These are phyloP conservation scores for Xylaria sp. DNA, from an alignment of 2,329 filamentous ascomycete genomes.

Conservation along the genomic window DNA sequence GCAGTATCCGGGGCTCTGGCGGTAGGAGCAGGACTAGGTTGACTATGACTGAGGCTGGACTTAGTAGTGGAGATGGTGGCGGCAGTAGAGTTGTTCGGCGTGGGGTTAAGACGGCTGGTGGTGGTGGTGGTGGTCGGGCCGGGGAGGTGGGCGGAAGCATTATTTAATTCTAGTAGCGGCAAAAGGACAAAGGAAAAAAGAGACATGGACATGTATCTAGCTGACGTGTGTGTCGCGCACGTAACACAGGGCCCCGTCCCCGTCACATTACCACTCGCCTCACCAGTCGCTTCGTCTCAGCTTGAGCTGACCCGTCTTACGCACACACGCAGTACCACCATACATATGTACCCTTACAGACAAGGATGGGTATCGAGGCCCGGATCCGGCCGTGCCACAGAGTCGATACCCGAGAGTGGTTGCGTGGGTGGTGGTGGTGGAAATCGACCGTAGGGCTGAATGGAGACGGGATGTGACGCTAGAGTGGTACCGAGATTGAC, in stretches of 20 bases:
- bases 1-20: no score
- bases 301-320: not conserved
- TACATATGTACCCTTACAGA: not conserved
- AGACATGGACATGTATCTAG: not conserved
- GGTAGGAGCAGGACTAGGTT: slow-evolving; percentile 6
- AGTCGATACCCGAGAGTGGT: not conserved
- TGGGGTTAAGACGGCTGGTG: slow-evolving; percentile 12
- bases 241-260: not conserved
- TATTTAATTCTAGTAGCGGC: not conserved
- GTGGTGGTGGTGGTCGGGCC: slow-evolving; percentile 15
- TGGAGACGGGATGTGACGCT: not conserved
- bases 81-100: slow-evolving; percentile 3
- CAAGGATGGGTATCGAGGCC: slow-evolving; percentile 1
- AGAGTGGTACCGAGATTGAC: slow-evolving; percentile 3
- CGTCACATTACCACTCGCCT: not conserved
- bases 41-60: slow-evolving; percentile 25
- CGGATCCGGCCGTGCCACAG: not conserved
- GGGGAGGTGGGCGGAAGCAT: slow-evolving; percentile 27
- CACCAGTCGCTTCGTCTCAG: not conserved
- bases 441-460: slow-evolving; percentile 20
- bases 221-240: not conserved
- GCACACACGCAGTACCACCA: no score
- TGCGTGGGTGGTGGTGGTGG: not conserved
- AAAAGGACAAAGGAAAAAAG: not conserved
- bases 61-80: slow-evolving; percentile 20